phyloP scores from a whole-genome alignment of 2,329 filamentous ascomycete species.

The Aspergillus niger region DNA sequence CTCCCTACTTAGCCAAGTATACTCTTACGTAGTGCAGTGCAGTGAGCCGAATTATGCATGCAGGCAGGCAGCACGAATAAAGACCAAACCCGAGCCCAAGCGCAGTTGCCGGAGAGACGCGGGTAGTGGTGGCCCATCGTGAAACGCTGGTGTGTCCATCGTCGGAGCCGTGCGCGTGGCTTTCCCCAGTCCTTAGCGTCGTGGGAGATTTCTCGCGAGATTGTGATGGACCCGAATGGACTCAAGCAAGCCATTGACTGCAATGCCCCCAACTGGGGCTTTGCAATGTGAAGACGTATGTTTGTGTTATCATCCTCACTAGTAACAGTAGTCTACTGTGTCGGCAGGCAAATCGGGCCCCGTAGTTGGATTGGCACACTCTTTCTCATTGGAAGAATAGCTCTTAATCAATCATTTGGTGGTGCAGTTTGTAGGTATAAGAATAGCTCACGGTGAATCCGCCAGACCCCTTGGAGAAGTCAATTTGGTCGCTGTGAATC shows the following conservation, averaged over 20 bases:
- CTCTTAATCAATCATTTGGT: too few relatives aligned
- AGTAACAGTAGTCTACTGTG: too few relatives aligned
- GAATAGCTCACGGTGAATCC: too few relatives aligned
- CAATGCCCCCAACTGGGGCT: too few relatives aligned
- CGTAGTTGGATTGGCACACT: too few relatives aligned
- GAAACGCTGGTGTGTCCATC: conserved; percentile 28
- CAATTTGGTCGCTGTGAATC: too few relatives aligned
- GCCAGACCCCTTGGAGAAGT: too few relatives aligned
- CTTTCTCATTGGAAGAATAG: too few relatives aligned
- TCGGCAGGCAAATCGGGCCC: too few relatives aligned
- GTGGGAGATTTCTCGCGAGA: not conserved
- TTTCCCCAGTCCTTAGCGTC: conserved; percentile 14
- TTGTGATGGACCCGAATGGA: not conserved
- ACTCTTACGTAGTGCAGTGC: not conserved
- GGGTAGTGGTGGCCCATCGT: conserved; percentile 14
- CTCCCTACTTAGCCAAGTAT: not conserved
- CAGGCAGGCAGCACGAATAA: not conserved
- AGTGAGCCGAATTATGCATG: not conserved
- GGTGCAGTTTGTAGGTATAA: too few relatives aligned
- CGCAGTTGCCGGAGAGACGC: conserved; percentile 22
- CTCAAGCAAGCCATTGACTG: not conserved
- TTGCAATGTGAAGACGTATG: too few relatives aligned
- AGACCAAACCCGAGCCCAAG: not conserved
- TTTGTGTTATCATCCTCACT: too few relatives aligned
- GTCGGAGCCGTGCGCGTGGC: conserved; percentile 17